These are phyloP conservation scores for Fragilariopsis cylindrus DNA, from an alignment of 108 stramenopile species.

Conservation along the genomic window DNA sequence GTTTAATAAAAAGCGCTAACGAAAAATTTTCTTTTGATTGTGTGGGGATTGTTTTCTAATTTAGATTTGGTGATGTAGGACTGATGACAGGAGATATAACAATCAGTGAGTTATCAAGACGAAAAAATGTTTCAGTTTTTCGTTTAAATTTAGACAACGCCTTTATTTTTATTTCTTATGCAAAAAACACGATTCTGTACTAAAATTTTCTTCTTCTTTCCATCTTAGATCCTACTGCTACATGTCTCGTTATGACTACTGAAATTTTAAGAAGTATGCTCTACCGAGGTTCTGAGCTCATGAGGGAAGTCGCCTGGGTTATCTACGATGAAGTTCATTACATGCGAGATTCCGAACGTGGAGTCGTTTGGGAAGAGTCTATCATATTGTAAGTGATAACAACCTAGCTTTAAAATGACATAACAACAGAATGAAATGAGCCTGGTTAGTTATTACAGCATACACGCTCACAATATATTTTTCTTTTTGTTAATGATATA, in stretches of 20 bases:
- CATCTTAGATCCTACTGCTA: conserved; percentile 94
- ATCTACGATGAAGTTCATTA: conserved; percentile 90
- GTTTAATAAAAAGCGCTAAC: neutral
- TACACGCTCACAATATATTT: neutral
- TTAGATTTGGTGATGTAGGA: conserved; percentile 88
- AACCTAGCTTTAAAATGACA: too few species aligned
- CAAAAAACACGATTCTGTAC: neutral
- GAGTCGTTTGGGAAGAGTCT: conserved; percentile 94
- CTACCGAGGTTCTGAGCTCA: conserved; percentile 97
- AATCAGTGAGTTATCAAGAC: conserved; percentile 13
- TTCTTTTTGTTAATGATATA: neutral
- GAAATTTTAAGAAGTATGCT: conserved; percentile 98
- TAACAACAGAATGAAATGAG: too few species aligned
- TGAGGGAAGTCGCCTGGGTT: conserved; percentile 98
- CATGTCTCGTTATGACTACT: conserved; percentile 98
- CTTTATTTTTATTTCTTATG: neutral
- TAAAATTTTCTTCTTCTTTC: neutral
- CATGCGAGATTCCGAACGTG: conserved; percentile 97
- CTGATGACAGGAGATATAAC: conserved; percentile 99
- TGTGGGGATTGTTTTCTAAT: neutral
- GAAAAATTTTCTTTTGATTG: neutral
- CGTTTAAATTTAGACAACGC: neutral
- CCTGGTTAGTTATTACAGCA: too few species aligned
- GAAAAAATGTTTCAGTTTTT: neutral
- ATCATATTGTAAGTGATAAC: conserved; percentile 79